phyloP scores from a whole-genome alignment of 306 rosid species.

The Chamaecrista fasciculata region DNA sequence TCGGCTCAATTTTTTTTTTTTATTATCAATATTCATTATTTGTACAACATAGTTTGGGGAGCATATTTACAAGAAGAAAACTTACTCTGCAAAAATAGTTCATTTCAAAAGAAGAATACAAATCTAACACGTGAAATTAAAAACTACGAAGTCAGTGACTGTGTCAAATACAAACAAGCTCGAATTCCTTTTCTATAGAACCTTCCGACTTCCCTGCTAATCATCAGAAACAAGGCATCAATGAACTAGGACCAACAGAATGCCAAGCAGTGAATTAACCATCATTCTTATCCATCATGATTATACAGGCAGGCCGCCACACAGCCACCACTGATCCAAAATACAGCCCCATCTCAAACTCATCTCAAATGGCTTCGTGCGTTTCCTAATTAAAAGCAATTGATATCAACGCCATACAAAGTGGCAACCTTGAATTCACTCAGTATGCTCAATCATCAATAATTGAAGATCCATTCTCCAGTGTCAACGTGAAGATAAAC shows the following conservation, averaged over 20 bases:
- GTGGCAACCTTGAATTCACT: background rate
- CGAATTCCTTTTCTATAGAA: slow-evolving; percentile 2
- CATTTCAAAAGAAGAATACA: background rate
- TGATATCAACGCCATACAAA: slow-evolving; percentile 22
- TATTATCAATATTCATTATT: background rate
- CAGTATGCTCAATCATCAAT: slow-evolving; percentile 1
- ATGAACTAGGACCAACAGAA: slow-evolving; percentile 29
- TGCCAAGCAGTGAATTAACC: slow-evolving; percentile 27
- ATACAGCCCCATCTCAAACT: background rate
- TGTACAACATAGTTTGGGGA: slow-evolving; percentile 11
- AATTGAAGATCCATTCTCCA: slow-evolving; percentile 14
- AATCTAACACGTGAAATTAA: background rate
- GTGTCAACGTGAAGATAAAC: background rate
- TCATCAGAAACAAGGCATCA: slow-evolving; percentile 35
- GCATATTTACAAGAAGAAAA: slow-evolving; percentile 1
- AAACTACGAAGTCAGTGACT: background rate
- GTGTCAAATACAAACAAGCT: background rate
- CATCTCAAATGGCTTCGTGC: background rate
- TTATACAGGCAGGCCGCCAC: slow-evolving; percentile 2
- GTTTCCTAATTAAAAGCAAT: slow-evolving; percentile 11
- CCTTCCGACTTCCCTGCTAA: slow-evolving; percentile 27
- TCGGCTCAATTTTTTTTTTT: background rate
- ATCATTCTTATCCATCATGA: slow-evolving; percentile 23
- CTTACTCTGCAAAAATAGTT: background rate
- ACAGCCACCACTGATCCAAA: slow-evolving; percentile 6